Base-by-base conservation (phyloP, 768 basidiomycete genomes). In the Tremella yokohamensis region DNA sequence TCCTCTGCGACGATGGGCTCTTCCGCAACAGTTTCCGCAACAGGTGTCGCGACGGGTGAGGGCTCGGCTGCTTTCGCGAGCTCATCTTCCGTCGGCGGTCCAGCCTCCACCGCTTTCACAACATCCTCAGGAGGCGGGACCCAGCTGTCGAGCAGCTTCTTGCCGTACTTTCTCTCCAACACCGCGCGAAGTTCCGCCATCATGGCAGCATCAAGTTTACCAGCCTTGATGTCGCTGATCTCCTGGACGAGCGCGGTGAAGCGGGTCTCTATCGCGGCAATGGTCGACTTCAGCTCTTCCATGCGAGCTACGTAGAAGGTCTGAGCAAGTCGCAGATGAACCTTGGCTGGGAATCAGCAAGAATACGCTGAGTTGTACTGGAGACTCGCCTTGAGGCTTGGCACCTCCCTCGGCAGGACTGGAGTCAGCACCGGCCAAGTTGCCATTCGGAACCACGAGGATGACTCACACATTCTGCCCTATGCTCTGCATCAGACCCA, bases 241-340 rank as follows among this genome's bases (percentile, higher is more conserved):
- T 93, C 90, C 2, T 81, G 77, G 18, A 85, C 80, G 13, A 91
- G 79, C 24, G 69, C 87, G 88, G 84, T 88, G 83, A 92, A 96
- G 57, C 82, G 84, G 25, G 77, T 73, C 77, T 94, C 92, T 70
- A 92, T 87, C 1, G 78, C 81, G 29, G 81, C 68, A 40, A 96
- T 89, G 44, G 85, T 80, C n/a, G 80, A 80, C 56, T 84, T 83
- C 2, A 96, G 79, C 65, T 94, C 88, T 16, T 81, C 70, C 38
- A 90, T 80, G 26, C 91, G 85, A 3, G 81, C 80, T 40, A 81
- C 76, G 69, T 88, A 94, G 74, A 85, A 83, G 50, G 81, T 86
- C 70, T 88, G 84, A 1, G 92, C 90, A 40, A 96, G 82, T 50
- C 80, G 78, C 9, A 86, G 80, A 65, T 89, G 85, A 8, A 79